A percentile compares a stretch with the other conserved stretches of the same genome.
These are phyloP conservation scores for Vanilla planifolia DNA, from an alignment of 106 monocot species.

Conservation along the genomic window DNA sequence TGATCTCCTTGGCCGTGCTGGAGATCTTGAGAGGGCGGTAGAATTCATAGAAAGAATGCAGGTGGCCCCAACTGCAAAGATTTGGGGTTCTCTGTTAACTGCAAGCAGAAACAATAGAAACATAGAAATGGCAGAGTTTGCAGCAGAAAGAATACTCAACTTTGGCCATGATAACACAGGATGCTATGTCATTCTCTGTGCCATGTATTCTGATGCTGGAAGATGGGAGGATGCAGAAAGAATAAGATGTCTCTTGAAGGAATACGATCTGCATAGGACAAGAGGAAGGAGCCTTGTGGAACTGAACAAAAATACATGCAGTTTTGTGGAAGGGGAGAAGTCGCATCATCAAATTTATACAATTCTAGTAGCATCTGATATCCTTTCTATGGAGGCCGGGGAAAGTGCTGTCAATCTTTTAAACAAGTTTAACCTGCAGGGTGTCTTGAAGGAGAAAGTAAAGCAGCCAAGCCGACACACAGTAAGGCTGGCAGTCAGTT, in stretches of 20 bases:
- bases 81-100: slow-evolving; percentile 86
- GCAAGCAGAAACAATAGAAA: slow-evolving; percentile 70
- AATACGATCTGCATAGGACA: slow-evolving; percentile 35
- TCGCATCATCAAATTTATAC: slow-evolving; percentile 30
- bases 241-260: slow-evolving; percentile 49
- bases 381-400: slow-evolving; percentile 46
- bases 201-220: slow-evolving; percentile 62
- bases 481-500: slow-evolving; percentile 61
- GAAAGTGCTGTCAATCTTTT: slow-evolving; percentile 8
- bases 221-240: slow-evolving; percentile 53
- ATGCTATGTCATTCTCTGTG: slow-evolving; percentile 61
- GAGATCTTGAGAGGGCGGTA: slow-evolving; percentile 44
- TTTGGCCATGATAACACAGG: slow-evolving; percentile 80
- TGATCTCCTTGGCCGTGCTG: slow-evolving; percentile 69
- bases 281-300: slow-evolving; percentile 44
- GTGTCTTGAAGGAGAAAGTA: slow-evolving; percentile 18
- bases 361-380: slow-evolving; percentile 37
- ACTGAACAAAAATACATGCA: slow-evolving; percentile 27
- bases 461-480: slow-evolving; percentile 37
- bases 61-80: slow-evolving; percentile 46
- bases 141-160: slow-evolving; percentile 49
- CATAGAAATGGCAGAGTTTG: slow-evolving; percentile 58
- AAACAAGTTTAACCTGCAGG: not conserved
- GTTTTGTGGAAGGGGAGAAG: slow-evolving; percentile 58
- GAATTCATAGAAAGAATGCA: slow-evolving; percentile 71